A percentile compares a stretch with the other conserved stretches of the same genome.
phyloP scores from a whole-genome alignment of 768 basidiomycete genomes.

The Podaxis sp. region DNA sequence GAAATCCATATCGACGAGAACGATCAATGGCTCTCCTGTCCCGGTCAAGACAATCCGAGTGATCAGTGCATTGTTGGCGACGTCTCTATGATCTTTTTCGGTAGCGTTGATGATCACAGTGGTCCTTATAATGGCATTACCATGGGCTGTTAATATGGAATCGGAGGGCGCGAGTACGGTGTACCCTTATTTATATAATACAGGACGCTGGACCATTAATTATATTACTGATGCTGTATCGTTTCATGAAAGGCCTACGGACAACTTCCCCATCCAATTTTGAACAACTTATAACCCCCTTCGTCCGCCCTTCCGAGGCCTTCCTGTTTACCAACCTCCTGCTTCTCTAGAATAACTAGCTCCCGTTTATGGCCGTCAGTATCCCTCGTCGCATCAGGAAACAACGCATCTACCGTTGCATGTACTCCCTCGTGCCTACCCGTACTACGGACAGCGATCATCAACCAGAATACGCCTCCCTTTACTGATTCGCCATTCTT shows the following conservation, averaged over 20 bases:
- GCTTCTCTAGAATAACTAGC: constrained; percentile 48
- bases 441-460: constrained; percentile 66
- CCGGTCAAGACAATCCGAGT: constrained; percentile 27
- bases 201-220: not conserved
- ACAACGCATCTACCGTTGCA: constrained; percentile 55
- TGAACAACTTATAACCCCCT: constrained; percentile 64
- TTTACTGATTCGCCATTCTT: not conserved
- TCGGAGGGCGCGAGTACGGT: not conserved
- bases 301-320: constrained; percentile 71
- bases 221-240: not conserved
- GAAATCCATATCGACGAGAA: constrained; percentile 40
- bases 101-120: constrained; percentile 7
- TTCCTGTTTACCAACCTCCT: constrained; percentile 46
- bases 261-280: constrained; percentile 63
- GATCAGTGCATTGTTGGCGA: constrained; percentile 24
- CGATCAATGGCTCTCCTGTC: constrained; percentile 28
- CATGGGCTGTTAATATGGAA: constrained; percentile 8
- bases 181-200: not conserved
- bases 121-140: constrained; percentile 15
- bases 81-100: constrained; percentile 14
- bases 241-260: not conserved
- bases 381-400: constrained; percentile 30
- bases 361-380: constrained; percentile 12
- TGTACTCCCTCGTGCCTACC: constrained; percentile 62
- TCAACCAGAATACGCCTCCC: constrained; percentile 68